These are phyloP conservation scores for Ophiostoma sp. DNA, from an alignment of 2,329 filamentous ascomycete genomes.

Conservation along the genomic window DNA sequence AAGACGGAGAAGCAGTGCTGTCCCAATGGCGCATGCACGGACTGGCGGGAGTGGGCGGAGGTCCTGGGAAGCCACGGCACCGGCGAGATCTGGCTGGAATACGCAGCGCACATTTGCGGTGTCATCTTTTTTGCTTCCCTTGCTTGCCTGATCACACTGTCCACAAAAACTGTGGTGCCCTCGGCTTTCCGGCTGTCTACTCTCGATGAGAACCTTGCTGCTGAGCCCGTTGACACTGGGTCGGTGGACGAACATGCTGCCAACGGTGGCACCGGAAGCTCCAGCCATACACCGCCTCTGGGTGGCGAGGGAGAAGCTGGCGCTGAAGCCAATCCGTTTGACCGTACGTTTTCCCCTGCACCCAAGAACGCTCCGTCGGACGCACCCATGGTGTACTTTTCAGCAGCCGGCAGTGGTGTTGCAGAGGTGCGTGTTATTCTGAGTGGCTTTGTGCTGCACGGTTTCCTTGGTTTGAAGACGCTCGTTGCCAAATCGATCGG, in stretches of 20 bases:
- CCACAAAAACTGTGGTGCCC: constrained; percentile 90
- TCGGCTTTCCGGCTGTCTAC: constrained; percentile 82
- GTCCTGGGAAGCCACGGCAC: constrained; percentile 43
- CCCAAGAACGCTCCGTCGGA: constrained; percentile 13
- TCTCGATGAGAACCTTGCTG: constrained; percentile 85
- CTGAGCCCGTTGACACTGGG: constrained; percentile 43
- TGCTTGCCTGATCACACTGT: constrained; percentile 74
- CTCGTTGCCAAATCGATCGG: constrained; percentile 78
- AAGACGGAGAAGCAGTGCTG: constrained; percentile 62
- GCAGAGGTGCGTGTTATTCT: constrained; percentile 96
- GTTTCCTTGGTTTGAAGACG: constrained; percentile 85
- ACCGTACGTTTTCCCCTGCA: constrained; percentile 14
- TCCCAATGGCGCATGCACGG: constrained; percentile 51
- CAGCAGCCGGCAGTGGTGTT: constrained; percentile 90
- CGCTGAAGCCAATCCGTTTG: not conserved
- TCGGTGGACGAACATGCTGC: constrained; percentile 38
- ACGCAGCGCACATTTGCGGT: constrained; percentile 65
- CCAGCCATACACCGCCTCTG: not conserved
- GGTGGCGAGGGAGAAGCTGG: not conserved
- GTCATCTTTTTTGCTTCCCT: constrained; percentile 64
- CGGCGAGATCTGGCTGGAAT: constrained; percentile 64
- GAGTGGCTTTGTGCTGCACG: constrained; percentile 95
- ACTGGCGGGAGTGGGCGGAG: constrained; percentile 54
- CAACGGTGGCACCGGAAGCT: not conserved
- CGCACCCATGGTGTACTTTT: constrained; percentile 82